Conservation (phyloP, 352 stramenopile species). For the Phytophthora niederhauseri region DNA sequence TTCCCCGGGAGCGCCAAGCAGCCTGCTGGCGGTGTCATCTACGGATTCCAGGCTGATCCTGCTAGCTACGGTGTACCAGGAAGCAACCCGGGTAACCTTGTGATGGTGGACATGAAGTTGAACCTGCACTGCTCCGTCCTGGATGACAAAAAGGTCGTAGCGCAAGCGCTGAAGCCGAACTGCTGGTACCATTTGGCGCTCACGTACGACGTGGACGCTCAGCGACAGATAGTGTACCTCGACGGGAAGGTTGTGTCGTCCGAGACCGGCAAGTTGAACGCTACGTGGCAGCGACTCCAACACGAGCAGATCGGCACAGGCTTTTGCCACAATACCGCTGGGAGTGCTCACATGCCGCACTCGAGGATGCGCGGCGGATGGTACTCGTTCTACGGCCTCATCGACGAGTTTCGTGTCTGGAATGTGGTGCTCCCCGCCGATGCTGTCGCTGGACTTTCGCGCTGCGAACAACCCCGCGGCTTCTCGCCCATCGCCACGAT, state of each 20-base stretch:
- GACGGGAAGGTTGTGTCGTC: constrained; percentile 34
- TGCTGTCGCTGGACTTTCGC: constrained; percentile 12
- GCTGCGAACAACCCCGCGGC: not conserved
- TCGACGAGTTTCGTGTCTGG: constrained; percentile 41
- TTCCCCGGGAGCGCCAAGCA: constrained; percentile 13
- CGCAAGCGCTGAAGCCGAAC: constrained; percentile 25
- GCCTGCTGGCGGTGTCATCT: constrained; percentile 24
- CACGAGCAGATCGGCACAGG: constrained; percentile 44
- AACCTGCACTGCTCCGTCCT: constrained; percentile 29
- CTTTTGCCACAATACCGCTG: constrained; percentile 18
- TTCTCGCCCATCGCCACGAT: constrained; percentile 9
- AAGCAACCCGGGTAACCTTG: constrained; percentile 8
- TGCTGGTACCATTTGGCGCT: constrained; percentile 53
- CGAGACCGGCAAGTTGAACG: constrained; percentile 21
- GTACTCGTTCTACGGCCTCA: constrained; percentile 44
- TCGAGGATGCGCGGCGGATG: constrained; percentile 23
- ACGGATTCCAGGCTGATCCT: constrained; percentile 17
- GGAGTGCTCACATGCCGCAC: constrained; percentile 11
- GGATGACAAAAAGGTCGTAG: constrained; percentile 27
- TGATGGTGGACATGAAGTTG: constrained; percentile 24
- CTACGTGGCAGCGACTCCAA: constrained; percentile 28
- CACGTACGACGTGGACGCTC: constrained; percentile 29
- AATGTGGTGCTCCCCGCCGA: constrained; percentile 2
- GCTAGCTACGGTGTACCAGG: not conserved
- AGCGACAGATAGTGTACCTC: constrained; percentile 43